phyloP scores from a whole-genome alignment of 768 basidiomycete species.

The Boletus sp. region DNA sequence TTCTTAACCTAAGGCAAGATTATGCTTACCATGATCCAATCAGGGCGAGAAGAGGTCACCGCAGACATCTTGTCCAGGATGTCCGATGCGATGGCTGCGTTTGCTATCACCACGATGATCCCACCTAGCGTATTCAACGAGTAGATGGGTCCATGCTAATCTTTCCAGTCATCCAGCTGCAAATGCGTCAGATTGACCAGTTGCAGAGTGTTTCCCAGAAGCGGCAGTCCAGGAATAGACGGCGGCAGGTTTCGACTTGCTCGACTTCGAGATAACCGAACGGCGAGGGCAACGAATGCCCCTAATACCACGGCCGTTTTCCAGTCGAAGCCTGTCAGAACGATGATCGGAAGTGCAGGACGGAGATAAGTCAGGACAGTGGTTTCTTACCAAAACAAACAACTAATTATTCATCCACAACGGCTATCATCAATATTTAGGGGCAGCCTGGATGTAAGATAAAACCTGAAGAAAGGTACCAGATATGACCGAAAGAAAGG shows the following conservation, averaged over 20 bases:
- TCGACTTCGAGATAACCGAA: background rate
- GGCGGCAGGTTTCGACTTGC: conserved; percentile 3
- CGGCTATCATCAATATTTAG: no score
- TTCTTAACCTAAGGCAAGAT: background rate
- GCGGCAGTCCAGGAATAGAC: conserved; percentile 3
- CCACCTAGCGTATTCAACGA: conserved; percentile 2
- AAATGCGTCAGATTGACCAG: conserved; percentile 4
- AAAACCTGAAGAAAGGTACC: no score
- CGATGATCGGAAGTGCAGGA: background rate
- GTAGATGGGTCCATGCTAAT: conserved; percentile 7
- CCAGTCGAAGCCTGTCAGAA: background rate
- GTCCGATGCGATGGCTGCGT: conserved; percentile 5
- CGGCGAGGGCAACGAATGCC: background rate
- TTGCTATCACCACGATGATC: conserved; percentile 10
- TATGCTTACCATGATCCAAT: conserved; percentile 9
- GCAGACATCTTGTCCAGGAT: conserved; percentile 9
- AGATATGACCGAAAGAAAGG: no score
- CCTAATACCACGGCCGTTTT: background rate
- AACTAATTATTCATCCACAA: no score
- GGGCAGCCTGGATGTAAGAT: no score
- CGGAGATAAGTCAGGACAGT: background rate
- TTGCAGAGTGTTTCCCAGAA: conserved; percentile 5
- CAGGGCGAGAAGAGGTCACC: conserved; percentile 5
- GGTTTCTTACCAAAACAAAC: no score
- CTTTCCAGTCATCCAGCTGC: conserved; percentile 10